Percentiles rank a stretch among this genome's conserved stretches.
Conservation (phyloP, 1,284 basidiomycete genomes). For the Athelia psychrophila region DNA sequence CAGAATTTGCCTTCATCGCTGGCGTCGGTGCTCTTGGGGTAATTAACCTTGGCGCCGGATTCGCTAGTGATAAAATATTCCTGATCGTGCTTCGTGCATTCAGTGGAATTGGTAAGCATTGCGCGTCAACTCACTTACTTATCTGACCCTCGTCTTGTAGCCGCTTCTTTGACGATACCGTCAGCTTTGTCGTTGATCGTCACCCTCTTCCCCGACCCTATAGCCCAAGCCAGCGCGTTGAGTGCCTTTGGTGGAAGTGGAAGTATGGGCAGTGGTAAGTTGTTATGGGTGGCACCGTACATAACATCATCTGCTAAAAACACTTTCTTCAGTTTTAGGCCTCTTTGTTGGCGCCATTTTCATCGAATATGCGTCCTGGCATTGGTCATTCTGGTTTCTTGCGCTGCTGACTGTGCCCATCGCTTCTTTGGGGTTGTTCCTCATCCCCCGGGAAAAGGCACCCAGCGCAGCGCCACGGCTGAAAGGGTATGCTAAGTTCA, state of each 20-base stretch:
- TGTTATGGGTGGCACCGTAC: too few relatives aligned
- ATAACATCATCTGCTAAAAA: too few relatives aligned
- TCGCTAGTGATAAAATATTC: slow-evolving; percentile 25
- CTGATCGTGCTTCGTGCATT: slow-evolving; percentile 33
- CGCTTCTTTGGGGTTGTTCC: slow-evolving; percentile 21
- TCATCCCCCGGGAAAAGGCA: slow-evolving; percentile 22
- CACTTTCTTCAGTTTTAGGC: slow-evolving; percentile 30
- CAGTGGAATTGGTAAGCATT: slow-evolving; percentile 23
- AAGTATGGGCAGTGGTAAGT: slow-evolving; percentile 34
- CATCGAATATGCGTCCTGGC: slow-evolving; percentile 30
- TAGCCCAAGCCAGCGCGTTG: slow-evolving; percentile 32
- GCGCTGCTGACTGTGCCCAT: slow-evolving; percentile 30
- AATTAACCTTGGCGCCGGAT: slow-evolving; percentile 27
- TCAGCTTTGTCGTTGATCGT: slow-evolving; percentile 37
- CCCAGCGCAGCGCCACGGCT: neutral
- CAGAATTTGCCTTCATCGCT: slow-evolving; percentile 25
- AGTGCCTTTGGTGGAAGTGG: slow-evolving; percentile 30
- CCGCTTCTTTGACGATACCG: slow-evolving; percentile 29
- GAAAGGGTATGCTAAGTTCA: slow-evolving; percentile 16
- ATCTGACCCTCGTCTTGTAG: too few relatives aligned
- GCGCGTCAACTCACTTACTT: too few relatives aligned
- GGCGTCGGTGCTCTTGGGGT: slow-evolving; percentile 23
- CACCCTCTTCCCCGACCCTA: slow-evolving; percentile 32
- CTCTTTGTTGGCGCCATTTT: slow-evolving; percentile 42
- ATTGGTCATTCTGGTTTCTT: slow-evolving; percentile 32